phyloP scores from a whole-genome alignment of 768 basidiomycete genomes.

The Arthromyces matolae region DNA sequence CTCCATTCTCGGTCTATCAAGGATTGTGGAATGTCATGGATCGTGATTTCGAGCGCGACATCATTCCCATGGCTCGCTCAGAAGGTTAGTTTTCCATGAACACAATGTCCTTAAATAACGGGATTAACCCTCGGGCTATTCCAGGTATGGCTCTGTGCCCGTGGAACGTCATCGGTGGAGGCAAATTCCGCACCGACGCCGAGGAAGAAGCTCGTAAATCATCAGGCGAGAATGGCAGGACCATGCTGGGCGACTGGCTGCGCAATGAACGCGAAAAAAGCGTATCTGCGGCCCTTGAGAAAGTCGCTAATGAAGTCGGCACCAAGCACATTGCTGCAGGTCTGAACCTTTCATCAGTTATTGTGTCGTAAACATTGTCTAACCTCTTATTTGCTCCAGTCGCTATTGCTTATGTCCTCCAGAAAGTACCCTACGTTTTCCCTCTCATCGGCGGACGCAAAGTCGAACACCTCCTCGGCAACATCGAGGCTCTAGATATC shows the following conservation, averaged over 20 bases:
- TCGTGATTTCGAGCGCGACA: constrained; percentile 13
- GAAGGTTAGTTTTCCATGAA: constrained; percentile 14
- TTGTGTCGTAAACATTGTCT: too few relatives aligned
- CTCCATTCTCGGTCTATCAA: constrained; percentile 11
- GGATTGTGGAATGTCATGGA: constrained; percentile 14
- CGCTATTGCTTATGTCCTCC: constrained; percentile 51
- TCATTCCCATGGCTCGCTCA: constrained; percentile 14
- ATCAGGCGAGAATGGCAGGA: constrained; percentile 38
- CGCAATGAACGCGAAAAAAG: constrained; percentile 41
- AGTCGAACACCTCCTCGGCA: constrained; percentile 45
- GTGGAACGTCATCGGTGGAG: constrained; percentile 31
- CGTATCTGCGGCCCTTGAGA: constrained; percentile 34
- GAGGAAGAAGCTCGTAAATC: constrained; percentile 26
- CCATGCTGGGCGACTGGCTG: constrained; percentile 40
- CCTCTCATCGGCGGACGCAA: constrained; percentile 49
- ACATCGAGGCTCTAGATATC: constrained; percentile 46
- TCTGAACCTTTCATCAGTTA: constrained; percentile 19
- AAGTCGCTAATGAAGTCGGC: constrained; percentile 46
- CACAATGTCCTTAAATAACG: too few relatives aligned
- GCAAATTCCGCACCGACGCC: constrained; percentile 56
- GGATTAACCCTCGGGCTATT: too few relatives aligned
- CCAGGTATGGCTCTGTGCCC: constrained; percentile 31
- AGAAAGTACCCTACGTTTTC: constrained; percentile 51
- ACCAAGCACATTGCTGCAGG: constrained; percentile 44
- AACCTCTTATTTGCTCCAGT: too few relatives aligned